Evolutionary conservation across 2,329 filamentous ascomycete species (phyloP), one percentile per base, ranked within the genome.

Genomic region (Sclerotinia sclerotiorum): DNA sequence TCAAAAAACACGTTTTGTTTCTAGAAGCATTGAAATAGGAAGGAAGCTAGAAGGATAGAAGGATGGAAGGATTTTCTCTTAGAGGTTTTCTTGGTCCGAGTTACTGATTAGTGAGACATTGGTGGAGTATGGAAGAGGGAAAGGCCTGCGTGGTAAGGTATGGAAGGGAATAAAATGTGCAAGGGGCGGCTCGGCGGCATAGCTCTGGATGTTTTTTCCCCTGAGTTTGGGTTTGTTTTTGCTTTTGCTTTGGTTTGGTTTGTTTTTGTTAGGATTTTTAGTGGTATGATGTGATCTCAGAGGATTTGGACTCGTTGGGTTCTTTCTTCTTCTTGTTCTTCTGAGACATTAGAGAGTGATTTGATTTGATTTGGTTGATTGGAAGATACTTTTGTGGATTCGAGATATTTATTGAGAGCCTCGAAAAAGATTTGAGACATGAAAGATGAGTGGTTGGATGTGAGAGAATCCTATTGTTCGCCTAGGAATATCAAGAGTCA

Each of bases 11-110:
- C n/a, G n/a, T 58, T 58, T 58, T 15, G n/a, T 58, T 58, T 58
- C 55, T 58, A 44, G 58, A 32, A 48, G 58, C 27, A 48, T 35
- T 32, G 44, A 32, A 32, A 32, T 11, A 17, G 21, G 21, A 57
- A 57, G 32, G 55, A 42, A 61, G 44, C 58, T 49, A 61, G 58
- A 61, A 61, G 58, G 44, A 24, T 61, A 29, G 44, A 61, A 61
- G 58, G 29, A 17, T 49, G 27, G 44, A 61, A 48, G 57, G 57
- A 60, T 42, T 42, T n/a, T n/a, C 21, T 17, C 42, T 42, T 39
- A 32, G 6, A 32, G 6, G 11, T 24, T 39, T 46, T 46, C 42
- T 49, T 32, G 58, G 57, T 29, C 35, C 55, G 15, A 29, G 21
- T 35, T 21, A 32, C 17, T 35, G 8, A 24, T 17, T 27, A 17